Base-by-base conservation (phyloP, 441 rosid species). In the Erysimum cheiri region DNA sequence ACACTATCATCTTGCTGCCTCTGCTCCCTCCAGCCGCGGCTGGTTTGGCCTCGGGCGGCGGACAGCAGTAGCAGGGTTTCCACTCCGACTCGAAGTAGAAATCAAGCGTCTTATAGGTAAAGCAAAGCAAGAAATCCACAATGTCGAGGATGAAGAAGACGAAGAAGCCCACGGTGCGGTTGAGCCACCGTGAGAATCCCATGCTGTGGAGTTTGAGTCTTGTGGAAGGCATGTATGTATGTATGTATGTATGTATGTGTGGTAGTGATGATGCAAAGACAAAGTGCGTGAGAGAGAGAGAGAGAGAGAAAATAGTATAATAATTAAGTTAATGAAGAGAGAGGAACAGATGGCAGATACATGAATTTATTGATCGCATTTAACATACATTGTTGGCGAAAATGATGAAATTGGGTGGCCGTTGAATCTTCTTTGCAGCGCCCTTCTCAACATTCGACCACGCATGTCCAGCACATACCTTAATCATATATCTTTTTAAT, bases 91-190 rank as follows among this genome's bases (percentile, higher is more conserved):
- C 98, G 57, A 86, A 77, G 77, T 84, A 75, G 83, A 90, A 87
- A 59, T 94, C 98, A 1, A 72, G 81, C 11, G 86, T 78, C 80
- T 86, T 90, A 87, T 85, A 94, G 8, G 77, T 69, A 36, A 83
- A 77, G 69, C 98, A 94, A 5, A 94, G 85, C 47, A 85, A 40
- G 77, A 80, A 72, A 81, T 94, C 98, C 15, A 94, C 73, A 56
- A 94, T 80, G 88, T 94, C 99, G 7, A 94, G 89, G 65, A 84
- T 60, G 24, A 82, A 85, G 78, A 94, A 94, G 69, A 92, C 91
- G 31, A 94, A 22, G 86, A 94, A 87, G 85, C 97, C 91, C 65
- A 88, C 72, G 11, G 85, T 57, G 75, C 79, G 71, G 75, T 75
- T 75, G 62, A 75, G 75, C 70, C 67, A 70, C 79, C 79, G 75